These are phyloP conservation scores for Ustilago curta DNA, from an alignment of 1,284 basidiomycete species.

Conservation along the genomic window DNA sequence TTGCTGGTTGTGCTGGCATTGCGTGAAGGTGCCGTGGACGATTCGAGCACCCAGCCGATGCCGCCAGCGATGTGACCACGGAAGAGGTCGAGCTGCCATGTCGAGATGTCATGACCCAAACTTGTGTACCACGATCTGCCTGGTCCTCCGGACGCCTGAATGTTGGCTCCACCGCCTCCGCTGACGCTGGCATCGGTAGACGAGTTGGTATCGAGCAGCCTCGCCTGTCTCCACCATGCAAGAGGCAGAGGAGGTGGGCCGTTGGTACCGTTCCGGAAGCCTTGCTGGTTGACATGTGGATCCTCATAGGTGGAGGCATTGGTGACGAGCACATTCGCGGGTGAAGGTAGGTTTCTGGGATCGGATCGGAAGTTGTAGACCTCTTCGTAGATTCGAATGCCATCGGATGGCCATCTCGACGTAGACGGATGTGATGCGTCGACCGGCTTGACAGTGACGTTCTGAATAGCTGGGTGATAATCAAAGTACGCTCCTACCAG, in stretches of 20 bases:
- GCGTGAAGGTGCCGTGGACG: slow-evolving; percentile 45
- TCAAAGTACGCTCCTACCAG: slow-evolving; percentile 77
- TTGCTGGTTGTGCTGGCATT: slow-evolving; percentile 12
- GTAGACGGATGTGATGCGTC: slow-evolving; percentile 43
- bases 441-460: slow-evolving; percentile 67
- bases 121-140: slow-evolving; percentile 86
- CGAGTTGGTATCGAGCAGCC: slow-evolving; percentile 61
- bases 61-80: slow-evolving; percentile 79
- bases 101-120: slow-evolving; percentile 80
- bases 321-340: slow-evolving; percentile 53
- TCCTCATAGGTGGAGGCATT: slow-evolving; percentile 49
- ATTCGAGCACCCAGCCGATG: slow-evolving; percentile 78
- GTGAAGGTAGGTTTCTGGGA: slow-evolving; percentile 73
- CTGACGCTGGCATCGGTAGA: slow-evolving; percentile 32
- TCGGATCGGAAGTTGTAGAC: slow-evolving; percentile 83
- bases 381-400: slow-evolving; percentile 51
- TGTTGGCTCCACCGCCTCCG: slow-evolving; percentile 43
- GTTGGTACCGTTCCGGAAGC: slow-evolving; percentile 75
- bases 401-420: slow-evolving; percentile 30
- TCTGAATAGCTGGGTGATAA: slow-evolving; percentile 78
- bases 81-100: slow-evolving; percentile 76
- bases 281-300: slow-evolving; percentile 67
- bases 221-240: slow-evolving; percentile 84
- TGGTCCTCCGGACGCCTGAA: slow-evolving; percentile 68
- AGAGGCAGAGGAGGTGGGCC: slow-evolving; percentile 73